Evolutionary conservation across 306 rosid species (phyloP).

Genomic region (Abrus pulchellus): DNA sequence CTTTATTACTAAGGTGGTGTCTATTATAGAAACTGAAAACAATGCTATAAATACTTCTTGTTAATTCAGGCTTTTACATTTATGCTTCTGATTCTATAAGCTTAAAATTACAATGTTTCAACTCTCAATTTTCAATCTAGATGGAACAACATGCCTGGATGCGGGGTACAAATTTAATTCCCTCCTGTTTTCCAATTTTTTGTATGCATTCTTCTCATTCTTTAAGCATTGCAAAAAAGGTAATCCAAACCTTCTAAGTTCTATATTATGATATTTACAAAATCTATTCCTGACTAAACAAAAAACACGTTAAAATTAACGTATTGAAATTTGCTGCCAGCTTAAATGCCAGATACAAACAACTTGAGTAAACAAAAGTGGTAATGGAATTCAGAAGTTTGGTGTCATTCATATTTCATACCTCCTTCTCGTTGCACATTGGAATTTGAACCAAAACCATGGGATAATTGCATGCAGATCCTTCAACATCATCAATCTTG

Average conservation of each 20-base stretch:
- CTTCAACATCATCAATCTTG: conserved; percentile 72
- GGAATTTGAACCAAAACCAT: conserved; percentile 96
- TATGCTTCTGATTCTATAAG: conserved; percentile 27
- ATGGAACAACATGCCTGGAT: conserved; percentile 12
- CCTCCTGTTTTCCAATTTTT: neutral
- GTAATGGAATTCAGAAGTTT: conserved; percentile 7
- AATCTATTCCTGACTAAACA: neutral
- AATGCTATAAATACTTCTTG: neutral
- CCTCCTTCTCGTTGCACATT: conserved; percentile 97
- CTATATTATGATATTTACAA: conserved; percentile 35
- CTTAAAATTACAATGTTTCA: neutral
- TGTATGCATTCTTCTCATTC: conserved; percentile 9
- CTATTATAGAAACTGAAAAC: conserved; percentile 12
- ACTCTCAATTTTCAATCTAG: conserved; percentile 10
- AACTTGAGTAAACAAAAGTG: conserved; percentile 21
- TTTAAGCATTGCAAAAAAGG: conserved; percentile 10
- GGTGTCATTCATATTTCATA: conserved; percentile 64
- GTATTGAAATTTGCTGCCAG: conserved; percentile 24
- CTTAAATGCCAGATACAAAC: neutral
- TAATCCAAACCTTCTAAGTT: conserved; percentile 15
- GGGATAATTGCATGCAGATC: conserved; percentile 66
- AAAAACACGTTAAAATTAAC: conserved; percentile 6
- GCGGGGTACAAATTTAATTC: neutral
- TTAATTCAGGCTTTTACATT: neutral
- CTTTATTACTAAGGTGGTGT: neutral